Evolutionary conservation across 495 filamentous ascomycete species (phyloP).

Genomic region (Aspergillus biplanus): DNA sequence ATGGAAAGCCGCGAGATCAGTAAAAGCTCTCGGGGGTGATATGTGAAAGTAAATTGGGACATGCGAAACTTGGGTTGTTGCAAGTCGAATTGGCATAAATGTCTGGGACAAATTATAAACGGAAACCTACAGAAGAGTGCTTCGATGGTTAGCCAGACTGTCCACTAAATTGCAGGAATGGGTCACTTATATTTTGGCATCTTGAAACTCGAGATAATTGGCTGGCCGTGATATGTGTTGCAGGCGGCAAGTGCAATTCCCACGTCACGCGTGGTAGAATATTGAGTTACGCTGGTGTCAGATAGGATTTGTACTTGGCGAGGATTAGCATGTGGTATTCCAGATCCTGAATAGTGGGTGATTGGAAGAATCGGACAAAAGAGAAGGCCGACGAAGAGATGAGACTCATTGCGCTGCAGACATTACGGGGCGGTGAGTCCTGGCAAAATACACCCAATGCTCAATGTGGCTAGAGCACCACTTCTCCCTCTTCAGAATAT

Average conservation of each 20-base stretch:
- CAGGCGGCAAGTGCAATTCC: slow-evolving; percentile 25
- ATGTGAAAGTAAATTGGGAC: neutral
- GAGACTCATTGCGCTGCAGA: no score
- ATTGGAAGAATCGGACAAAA: no score
- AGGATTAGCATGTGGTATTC: no score
- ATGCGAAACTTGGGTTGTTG: slow-evolving; percentile 6
- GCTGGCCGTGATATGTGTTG: slow-evolving; percentile 25
- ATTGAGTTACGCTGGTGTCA: neutral
- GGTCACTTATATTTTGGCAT: slow-evolving; percentile 82
- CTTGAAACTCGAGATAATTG: slow-evolving; percentile 36
- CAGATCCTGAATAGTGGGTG: no score
- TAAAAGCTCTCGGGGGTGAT: slow-evolving; percentile 11
- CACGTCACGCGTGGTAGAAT: slow-evolving; percentile 18
- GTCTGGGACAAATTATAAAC: slow-evolving; percentile 14
- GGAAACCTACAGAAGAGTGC: slow-evolving; percentile 71
- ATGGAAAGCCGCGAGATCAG: slow-evolving; percentile 29
- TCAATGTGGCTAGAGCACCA: no score
- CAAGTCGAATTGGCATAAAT: neutral
- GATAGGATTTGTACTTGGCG: no score
- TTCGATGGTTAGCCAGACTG: slow-evolving; percentile 50
- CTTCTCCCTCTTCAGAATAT: no score
- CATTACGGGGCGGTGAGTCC: no score
- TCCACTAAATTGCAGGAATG: slow-evolving; percentile 8
- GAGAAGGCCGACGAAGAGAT: no score
- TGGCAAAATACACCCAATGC: no score